Evolutionary conservation across 805 yeast species (phyloP), one percentile per base, ranked within the genome.

Genomic region (Metschnikowia amazonensis): DNA sequence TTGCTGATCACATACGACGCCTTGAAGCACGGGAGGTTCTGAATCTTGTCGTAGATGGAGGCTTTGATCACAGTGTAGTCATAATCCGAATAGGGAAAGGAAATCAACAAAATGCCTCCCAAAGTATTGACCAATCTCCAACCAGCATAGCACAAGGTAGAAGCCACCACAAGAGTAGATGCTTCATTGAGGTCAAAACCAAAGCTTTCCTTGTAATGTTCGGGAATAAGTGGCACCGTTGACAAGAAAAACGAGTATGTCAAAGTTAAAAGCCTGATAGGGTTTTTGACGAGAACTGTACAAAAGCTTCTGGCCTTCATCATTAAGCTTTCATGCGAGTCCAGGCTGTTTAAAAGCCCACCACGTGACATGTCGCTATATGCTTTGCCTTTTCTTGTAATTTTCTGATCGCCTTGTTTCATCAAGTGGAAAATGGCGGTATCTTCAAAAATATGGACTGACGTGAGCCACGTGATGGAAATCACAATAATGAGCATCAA

Each of bases 91-190:
- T 64, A 65, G 1, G 86, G 86, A 46, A 72, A 78, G 10, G 80
- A 74, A 21, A 82, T 57, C 27, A 82, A 58, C 17, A 82, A 64
- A 8, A 80, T 72, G 2, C 74, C 75, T 0, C 84, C 81, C 13
- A 82, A 62, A 13, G 71, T 64, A 43, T 68, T 70, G 7, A 80
- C 80, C 43, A 81, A 65, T 37, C 62, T 66, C 79, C 80, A 76
- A 0, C 81, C 82, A 48, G 74, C 70, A 41, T 66, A 66, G 49
- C 77, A 70, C 13, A 78, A 64, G 24, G 76, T 50, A 0, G 65
- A 39, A 0, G 82, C 75, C 10, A 77, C 75, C 1, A 66, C 50
- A 32, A 77, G 57, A 0, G 80, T 70, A 3, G 78, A 72, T 6
- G 70, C 56, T 47, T 77, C 80, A 47, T 73, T 71, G 30, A 76